These are phyloP conservation scores for Zoysia pacifica DNA, from an alignment of 176 grass and related monocot genomes.

Conservation along the genomic window DNA sequence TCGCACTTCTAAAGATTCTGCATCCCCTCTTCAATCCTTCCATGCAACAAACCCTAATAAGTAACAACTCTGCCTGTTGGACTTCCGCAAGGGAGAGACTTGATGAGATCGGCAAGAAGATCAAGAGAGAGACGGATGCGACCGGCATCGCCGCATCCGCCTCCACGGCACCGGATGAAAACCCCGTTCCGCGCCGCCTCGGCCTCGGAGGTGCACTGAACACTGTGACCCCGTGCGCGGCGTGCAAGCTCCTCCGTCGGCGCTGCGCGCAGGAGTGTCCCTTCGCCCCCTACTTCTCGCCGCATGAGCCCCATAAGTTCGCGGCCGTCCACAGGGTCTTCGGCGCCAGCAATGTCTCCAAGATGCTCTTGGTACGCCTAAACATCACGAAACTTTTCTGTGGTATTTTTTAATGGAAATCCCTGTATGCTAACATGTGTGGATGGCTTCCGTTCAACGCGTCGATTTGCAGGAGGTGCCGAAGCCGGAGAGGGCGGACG, in stretches of 20 bases:
- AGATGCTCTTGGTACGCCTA: conserved; percentile 78
- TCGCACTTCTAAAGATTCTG: not conserved
- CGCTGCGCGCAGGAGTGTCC: conserved; percentile 88
- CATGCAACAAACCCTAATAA: conserved; percentile 51
- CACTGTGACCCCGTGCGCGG: conserved; percentile 78
- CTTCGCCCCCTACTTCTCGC: conserved; percentile 94
- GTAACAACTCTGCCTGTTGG: not conserved
- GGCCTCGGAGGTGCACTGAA: conserved; percentile 46
- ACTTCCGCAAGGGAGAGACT: conserved; percentile 58
- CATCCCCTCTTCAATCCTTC: not conserved
- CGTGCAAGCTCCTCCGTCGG: conserved; percentile 90
- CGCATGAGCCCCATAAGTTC: conserved; percentile 89
- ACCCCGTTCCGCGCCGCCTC: conserved; percentile 29
- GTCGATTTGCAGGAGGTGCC: conserved; percentile 68
- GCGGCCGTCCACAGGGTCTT: conserved; percentile 92
- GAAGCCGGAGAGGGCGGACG: conserved; percentile 72
- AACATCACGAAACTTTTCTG: not conserved
- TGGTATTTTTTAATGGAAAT: not conserved
- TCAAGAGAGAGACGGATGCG: conserved; percentile 68
- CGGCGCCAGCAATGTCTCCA: conserved; percentile 97
- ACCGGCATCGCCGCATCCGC: not conserved
- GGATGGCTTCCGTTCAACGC: conserved; percentile 30
- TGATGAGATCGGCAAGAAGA: conserved; percentile 77
- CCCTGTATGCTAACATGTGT: not conserved
- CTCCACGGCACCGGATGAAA: conserved; percentile 26